A percentile compares a stretch with the other conserved stretches of the same genome.
phyloP scores from a whole-genome alignment of 257 asterid species.

The Petrea volubilis region DNA sequence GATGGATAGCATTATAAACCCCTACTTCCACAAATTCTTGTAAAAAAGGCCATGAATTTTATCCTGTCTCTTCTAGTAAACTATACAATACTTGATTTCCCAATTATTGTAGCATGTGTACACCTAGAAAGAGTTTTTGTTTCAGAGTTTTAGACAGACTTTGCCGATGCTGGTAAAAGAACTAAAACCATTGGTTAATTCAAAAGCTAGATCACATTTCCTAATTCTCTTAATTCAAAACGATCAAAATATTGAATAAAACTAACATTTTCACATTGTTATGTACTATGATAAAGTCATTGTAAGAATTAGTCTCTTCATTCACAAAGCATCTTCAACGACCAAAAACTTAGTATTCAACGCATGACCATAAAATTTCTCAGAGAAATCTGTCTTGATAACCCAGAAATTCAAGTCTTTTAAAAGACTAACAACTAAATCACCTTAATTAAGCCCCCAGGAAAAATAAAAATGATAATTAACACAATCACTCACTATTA shows the following conservation, averaged over 20 bases:
- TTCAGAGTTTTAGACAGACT: not conserved
- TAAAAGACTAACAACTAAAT: not conserved
- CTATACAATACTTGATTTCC: too few species aligned
- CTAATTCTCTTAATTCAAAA: not conserved
- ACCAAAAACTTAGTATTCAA: not conserved
- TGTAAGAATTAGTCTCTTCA: not conserved
- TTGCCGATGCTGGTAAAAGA: not conserved
- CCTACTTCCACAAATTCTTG: not conserved
- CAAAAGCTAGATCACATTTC: not conserved
- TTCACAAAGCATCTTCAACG: not conserved
- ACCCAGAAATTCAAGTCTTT: not conserved
- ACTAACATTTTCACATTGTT: not conserved
- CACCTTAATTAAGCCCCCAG: not conserved
- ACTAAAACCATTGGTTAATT: not conserved
- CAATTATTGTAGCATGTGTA: too few species aligned
- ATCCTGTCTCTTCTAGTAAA: not conserved
- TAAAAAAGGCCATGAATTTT: not conserved
- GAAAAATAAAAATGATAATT: not conserved
- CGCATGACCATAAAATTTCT: not conserved
- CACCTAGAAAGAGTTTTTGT: not conserved
- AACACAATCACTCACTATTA: not conserved
- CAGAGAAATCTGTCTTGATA: not conserved
- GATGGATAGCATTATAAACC: not conserved
- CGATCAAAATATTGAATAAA: not conserved
- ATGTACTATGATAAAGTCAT: not conserved